These are phyloP conservation scores for Punctularia strigosozonata DNA, from an alignment of 768 basidiomycete genomes.

Conservation along the genomic window DNA sequence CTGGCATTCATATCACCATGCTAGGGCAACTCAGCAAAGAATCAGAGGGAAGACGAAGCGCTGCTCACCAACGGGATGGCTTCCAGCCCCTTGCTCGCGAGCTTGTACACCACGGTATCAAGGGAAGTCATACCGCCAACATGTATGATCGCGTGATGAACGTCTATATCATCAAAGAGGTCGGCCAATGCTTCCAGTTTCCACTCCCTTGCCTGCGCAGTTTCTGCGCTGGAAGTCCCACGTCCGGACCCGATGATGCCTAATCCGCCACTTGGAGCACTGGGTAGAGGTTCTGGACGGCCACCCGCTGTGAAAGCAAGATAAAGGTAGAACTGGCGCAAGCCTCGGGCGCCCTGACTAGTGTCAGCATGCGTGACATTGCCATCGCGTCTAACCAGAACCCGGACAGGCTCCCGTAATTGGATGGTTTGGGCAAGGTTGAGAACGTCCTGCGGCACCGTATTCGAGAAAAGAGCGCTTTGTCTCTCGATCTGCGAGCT, in stretches of 20 bases:
- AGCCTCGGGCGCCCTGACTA: constrained; percentile 62
- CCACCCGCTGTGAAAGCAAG: constrained; percentile 87
- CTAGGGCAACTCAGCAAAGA: constrained; percentile 26
- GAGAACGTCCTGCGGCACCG: constrained; percentile 94
- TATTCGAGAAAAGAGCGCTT: constrained; percentile 94
- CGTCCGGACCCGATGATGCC: constrained; percentile 94
- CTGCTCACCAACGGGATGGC: constrained; percentile 73
- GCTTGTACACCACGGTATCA: constrained; percentile 83
- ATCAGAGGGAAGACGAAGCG: constrained; percentile 3
- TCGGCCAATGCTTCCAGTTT: constrained; percentile 89
- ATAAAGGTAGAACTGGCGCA: constrained; percentile 95
- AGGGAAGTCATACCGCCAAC: constrained; percentile 82
- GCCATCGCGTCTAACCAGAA: constrained; percentile 89
- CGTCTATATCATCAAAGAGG: constrained; percentile 79
- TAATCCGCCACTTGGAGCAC: constrained; percentile 43
- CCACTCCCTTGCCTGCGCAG: constrained; percentile 83
- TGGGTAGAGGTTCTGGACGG: constrained; percentile 40
- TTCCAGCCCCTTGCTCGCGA: constrained; percentile 77
- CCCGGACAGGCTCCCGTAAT: constrained; percentile 90
- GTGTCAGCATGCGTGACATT: constrained; percentile 64
- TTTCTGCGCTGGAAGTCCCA: constrained; percentile 69
- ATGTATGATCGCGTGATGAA: constrained; percentile 72
- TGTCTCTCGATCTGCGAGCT: constrained; percentile 58
- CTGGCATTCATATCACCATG: constrained; percentile 89
- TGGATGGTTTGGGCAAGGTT: constrained; percentile 91